These are phyloP conservation scores for Mariannaea sp. DNA, from an alignment of 2,329 filamentous ascomycete species.

Conservation along the genomic window DNA sequence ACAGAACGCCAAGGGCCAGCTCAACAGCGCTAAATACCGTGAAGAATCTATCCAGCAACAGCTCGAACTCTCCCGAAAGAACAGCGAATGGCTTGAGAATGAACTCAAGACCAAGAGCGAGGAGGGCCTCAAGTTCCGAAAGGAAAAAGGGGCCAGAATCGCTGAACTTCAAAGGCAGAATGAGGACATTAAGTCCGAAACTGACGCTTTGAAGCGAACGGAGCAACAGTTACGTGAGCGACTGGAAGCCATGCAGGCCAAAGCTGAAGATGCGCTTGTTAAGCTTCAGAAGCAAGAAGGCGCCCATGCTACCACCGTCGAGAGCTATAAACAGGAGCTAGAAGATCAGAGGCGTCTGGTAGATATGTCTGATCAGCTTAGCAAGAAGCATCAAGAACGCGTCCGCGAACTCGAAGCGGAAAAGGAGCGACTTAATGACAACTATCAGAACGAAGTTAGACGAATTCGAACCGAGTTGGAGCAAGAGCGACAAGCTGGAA, in stretches of 20 bases:
- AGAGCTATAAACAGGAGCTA: conserved; percentile 85
- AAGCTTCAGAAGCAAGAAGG: conserved; percentile 88
- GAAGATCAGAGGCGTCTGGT: conserved; percentile 81
- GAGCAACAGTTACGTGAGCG: conserved; percentile 81
- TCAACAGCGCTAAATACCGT: conserved; percentile 83
- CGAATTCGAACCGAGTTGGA: conserved; percentile 62
- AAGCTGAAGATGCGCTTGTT: conserved; percentile 80
- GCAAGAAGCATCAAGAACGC: conserved; percentile 71
- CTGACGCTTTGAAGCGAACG: conserved; percentile 77
- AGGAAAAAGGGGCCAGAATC: conserved; percentile 91
- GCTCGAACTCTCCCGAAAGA: conserved; percentile 83
- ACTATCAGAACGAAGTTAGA: conserved; percentile 64
- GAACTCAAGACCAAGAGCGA: conserved; percentile 89
- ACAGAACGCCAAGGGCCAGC: conserved; percentile 79
- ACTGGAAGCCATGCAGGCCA: conserved; percentile 81
- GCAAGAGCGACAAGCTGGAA: conserved; percentile 54
- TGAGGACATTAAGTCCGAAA: conserved; percentile 78
- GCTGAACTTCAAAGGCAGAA: conserved; percentile 85
- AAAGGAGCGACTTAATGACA: conserved; percentile 63
- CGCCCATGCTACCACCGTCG: conserved; percentile 77
- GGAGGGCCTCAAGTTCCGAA: conserved; percentile 87
- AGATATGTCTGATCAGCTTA: conserved; percentile 78
- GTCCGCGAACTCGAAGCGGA: conserved; percentile 72
- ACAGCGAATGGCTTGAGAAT: conserved; percentile 89
- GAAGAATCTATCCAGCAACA: conserved; percentile 91